Evolutionary conservation across 345 rosid genomes (phyloP), one percentile per base, ranked within the genome.

Genomic region (Sisymbrium altissimum): DNA sequence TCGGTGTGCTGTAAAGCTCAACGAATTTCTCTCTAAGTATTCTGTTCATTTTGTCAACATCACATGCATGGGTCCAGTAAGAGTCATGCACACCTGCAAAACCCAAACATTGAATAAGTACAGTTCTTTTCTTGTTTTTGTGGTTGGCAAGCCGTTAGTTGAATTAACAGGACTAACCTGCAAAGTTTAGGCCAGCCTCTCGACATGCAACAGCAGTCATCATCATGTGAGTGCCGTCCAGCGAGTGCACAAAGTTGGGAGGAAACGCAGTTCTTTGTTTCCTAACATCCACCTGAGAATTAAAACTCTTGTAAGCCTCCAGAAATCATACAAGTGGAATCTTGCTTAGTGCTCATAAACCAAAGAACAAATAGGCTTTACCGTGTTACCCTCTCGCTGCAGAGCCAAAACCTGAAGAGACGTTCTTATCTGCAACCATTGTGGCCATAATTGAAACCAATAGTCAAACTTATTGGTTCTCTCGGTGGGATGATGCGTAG

Each of bases 221-320:
- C 99, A 95, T 95, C 99, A 95, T 95, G 86, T 95, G 99, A 64
- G 99, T 81, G 49, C 97, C 96, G 7, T 95, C 99, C 62, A 95
- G 87, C 0, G 99, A 95, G 84, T 95, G 99, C 58, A 95, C 97
- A 76, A 87, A 95, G 73, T 95, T 95, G 1, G 99, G 99, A 71
- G 99, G 97, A 61, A 95, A 95, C 15, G 99, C 99, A 60, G 99
- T 88, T 81, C 92, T 88, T 84, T 95, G 99, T 81, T 84, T 88
- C 79, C 95, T 86, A 50, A 78, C 88, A 55, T 84, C 82, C 69
- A 92, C 92, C 99, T 95, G 87, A 38, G 6, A 59, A 64, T 46
- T 13, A 60, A 25, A 43, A 41, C 27, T 2, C 21, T 9, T 64
- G 59, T 58, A 44, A 53, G 58, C 39, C 19, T 60, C 17, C 0